Conservation (phyloP, 495 filamentous ascomycete species). For the Hypoxylon perforatum region DNA sequence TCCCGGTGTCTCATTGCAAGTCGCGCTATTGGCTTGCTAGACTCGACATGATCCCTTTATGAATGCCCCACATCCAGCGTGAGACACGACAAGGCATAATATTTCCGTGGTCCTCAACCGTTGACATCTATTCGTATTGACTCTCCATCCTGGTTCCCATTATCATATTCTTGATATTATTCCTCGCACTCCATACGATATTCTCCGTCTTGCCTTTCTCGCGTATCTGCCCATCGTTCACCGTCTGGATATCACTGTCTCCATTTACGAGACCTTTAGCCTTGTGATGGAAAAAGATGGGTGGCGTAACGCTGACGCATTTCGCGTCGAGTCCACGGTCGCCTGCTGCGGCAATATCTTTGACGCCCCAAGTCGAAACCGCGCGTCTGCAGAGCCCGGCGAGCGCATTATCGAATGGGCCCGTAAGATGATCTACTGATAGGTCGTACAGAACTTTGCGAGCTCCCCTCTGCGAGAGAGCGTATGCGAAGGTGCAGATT, state of each 20-base stretch:
- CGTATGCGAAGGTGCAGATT: constrained; percentile 67
- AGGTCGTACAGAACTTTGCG: constrained; percentile 63
- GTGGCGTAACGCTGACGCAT: constrained; percentile 61
- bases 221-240: constrained; percentile 41
- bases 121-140: constrained; percentile 27
- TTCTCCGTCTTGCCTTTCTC: constrained; percentile 57
- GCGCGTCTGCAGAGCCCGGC: constrained; percentile 56
- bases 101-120: no score
- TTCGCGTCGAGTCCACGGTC: constrained; percentile 36
- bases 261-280: constrained; percentile 51
- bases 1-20: no score
- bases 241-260: constrained; percentile 57
- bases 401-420: constrained; percentile 62
- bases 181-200: constrained; percentile 61
- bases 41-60: not conserved
- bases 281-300: constrained; percentile 59
- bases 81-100: not conserved
- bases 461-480: constrained; percentile 64
- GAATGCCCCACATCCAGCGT: no score
- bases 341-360: constrained; percentile 19
- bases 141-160: constrained; percentile 34
- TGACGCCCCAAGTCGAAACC: constrained; percentile 12
- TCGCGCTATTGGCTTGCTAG: not conserved
- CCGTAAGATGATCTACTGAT: constrained; percentile 52
- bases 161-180: constrained; percentile 51